phyloP scores from a whole-genome alignment of 2,329 filamentous ascomycete species.

The Botryotinia globosa region DNA sequence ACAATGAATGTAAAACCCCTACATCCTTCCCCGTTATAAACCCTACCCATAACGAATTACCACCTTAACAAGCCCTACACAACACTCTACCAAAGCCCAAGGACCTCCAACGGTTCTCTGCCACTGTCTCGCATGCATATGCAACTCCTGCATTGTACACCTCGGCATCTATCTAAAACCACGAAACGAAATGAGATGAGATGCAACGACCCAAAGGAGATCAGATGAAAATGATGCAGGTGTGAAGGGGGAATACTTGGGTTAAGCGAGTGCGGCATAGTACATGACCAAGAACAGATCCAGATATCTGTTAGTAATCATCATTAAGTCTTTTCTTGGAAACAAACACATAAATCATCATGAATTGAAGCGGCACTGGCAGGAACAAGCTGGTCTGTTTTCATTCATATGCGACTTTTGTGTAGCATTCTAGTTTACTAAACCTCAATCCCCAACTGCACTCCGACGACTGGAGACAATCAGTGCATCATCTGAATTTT shows the following conservation, averaged over 20 bases:
- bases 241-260: background rate
- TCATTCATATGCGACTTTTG: slow-evolving; percentile 3
- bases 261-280: background rate
- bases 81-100: background rate
- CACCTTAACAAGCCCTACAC: background rate
- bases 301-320: slow-evolving; percentile 5
- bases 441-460: background rate
- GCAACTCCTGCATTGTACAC: background rate
- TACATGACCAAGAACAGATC: background rate
- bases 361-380: slow-evolving; percentile 13
- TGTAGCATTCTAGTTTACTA: slow-evolving; percentile 5
- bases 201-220: background rate
- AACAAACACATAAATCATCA: background rate
- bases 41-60: background rate
- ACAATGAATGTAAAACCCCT: background rate
- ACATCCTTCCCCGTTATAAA: too few relatives aligned
- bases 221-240: background rate
- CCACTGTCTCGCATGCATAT: background rate
- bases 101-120: background rate
- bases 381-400: slow-evolving; percentile 12
- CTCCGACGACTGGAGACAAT: background rate
- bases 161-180: background rate
- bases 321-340: slow-evolving; percentile 12
- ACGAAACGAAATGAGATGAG: background rate
- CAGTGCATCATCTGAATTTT: background rate